Percentiles rank a stretch among this genome's conserved stretches.
These are phyloP conservation scores for Coemansia sp. DNA, from an alignment of 192 early-diverging fungal species.

Conservation along the genomic window DNA sequence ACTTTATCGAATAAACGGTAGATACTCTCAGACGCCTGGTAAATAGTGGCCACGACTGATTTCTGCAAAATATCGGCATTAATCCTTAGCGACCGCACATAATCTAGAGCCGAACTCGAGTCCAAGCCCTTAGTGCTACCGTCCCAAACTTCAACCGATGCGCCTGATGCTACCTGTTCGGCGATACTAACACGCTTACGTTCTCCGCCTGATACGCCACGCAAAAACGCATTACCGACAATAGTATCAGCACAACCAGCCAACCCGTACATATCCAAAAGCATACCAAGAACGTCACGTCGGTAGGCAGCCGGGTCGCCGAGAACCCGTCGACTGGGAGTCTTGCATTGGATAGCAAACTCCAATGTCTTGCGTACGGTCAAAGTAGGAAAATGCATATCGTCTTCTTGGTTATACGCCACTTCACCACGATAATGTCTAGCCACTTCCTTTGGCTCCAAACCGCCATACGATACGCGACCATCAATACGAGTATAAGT, in stretches of 20 bases:
- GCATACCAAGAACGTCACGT: slow-evolving; percentile 37
- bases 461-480: slow-evolving; percentile 65
- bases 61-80: slow-evolving; percentile 69
- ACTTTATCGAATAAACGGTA: slow-evolving; percentile 75
- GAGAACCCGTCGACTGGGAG: slow-evolving; percentile 65
- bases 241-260: slow-evolving; percentile 57
- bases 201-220: slow-evolving; percentile 71
- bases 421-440: slow-evolving; percentile 66
- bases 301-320: slow-evolving; percentile 62
- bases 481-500: slow-evolving; percentile 30
- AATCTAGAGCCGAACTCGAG: slow-evolving; percentile 66
- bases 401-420: slow-evolving; percentile 62
- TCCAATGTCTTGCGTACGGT: slow-evolving; percentile 79
- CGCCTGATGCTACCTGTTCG: slow-evolving; percentile 60
- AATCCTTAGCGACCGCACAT: slow-evolving; percentile 70
- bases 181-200: slow-evolving; percentile 67
- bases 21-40: slow-evolving; percentile 79
- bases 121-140: slow-evolving; percentile 66
- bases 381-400: slow-evolving; percentile 75
- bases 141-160: slow-evolving; percentile 64
- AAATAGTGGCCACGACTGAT: slow-evolving; percentile 62
- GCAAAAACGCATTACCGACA: slow-evolving; percentile 62
- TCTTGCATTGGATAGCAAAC: slow-evolving; percentile 76
- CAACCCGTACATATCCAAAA: slow-evolving; percentile 65
- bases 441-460: slow-evolving; percentile 61